A percentile compares a stretch with the other conserved stretches of the same genome.
These are phyloP conservation scores for Coemansia biformis DNA, from an alignment of 192 early-diverging fungal genomes.

Conservation along the genomic window DNA sequence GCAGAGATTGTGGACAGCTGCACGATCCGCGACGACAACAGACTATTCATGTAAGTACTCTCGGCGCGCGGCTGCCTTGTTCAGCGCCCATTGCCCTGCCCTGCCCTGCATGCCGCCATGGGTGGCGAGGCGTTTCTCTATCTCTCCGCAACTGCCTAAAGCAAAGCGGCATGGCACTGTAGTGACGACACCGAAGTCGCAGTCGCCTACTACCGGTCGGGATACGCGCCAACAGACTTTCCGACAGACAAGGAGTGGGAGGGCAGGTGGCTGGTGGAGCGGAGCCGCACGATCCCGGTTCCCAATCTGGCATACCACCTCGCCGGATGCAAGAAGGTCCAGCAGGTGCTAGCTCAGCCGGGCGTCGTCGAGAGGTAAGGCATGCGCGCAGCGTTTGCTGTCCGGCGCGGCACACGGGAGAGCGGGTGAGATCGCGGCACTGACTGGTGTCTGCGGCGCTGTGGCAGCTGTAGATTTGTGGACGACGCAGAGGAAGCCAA, in stretches of 20 bases:
- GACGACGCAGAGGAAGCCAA: constrained; percentile 42
- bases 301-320: constrained; percentile 88
- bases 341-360: constrained; percentile 81
- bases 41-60: constrained; percentile 65
- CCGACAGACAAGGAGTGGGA: constrained; percentile 82
- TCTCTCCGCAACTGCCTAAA: too few species aligned
- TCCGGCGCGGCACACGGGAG: too few species aligned
- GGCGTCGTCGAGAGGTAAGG: constrained; percentile 74
- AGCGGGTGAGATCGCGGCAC: too few species aligned
- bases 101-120: too few species aligned
- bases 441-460: neutral
- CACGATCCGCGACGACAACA: constrained; percentile 53
- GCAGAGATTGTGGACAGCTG: constrained; percentile 64
- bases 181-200: constrained; percentile 72
- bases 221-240: constrained; percentile 85
- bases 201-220: constrained; percentile 86
- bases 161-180: constrained; percentile 1
- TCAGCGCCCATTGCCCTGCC: too few species aligned
- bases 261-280: constrained; percentile 79
- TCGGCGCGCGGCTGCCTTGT: too few species aligned
- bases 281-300: constrained; percentile 77
- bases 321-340: constrained; percentile 93
- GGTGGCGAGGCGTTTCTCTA: too few species aligned
- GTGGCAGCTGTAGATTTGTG: constrained; percentile 32
- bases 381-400: too few species aligned